Evolutionary conservation across 2,329 filamentous ascomycete genomes (phyloP).

Genomic region (Clonostachys byssicola): DNA sequence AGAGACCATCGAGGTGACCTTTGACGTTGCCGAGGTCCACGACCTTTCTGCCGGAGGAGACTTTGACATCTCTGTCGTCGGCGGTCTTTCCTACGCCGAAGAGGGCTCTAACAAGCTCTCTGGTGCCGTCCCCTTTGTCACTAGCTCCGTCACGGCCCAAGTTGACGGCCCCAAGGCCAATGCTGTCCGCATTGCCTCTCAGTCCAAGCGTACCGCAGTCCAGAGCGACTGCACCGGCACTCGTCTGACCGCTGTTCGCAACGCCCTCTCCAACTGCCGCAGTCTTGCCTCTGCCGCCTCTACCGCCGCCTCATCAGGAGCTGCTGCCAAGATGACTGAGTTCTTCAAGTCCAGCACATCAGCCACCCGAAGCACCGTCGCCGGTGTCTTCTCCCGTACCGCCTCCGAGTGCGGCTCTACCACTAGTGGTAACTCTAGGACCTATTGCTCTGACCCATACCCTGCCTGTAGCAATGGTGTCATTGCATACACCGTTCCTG

Average conservation of each 20-base stretch:
- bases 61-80: conserved; percentile 47
- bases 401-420: conserved; percentile 46
- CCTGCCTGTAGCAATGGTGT: not conserved
- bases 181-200: conserved; percentile 36
- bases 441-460: not conserved
- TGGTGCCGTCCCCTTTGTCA: conserved; percentile 45
- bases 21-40: conserved; percentile 47
- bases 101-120: conserved; percentile 41
- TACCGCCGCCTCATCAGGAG: not conserved
- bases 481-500: conserved; percentile 58
- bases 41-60: conserved; percentile 39
- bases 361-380: conserved; percentile 41
- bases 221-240: conserved; percentile 45
- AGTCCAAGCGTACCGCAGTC: conserved; percentile 40
- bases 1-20: conserved; percentile 40
- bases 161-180: conserved; percentile 51
- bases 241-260: conserved; percentile 28
- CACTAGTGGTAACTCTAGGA: not conserved
- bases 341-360: conserved; percentile 58
- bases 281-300: not conserved
- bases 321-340: conserved; percentile 40
- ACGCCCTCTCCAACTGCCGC: conserved; percentile 46
- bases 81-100: conserved; percentile 47
- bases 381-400: conserved; percentile 44
- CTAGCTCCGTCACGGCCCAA: conserved; percentile 51